Evolutionary conservation across 2,329 filamentous ascomycete species (phyloP), one percentile per base, ranked within the genome.

Genomic region (Talaromyces rugulosus): DNA sequence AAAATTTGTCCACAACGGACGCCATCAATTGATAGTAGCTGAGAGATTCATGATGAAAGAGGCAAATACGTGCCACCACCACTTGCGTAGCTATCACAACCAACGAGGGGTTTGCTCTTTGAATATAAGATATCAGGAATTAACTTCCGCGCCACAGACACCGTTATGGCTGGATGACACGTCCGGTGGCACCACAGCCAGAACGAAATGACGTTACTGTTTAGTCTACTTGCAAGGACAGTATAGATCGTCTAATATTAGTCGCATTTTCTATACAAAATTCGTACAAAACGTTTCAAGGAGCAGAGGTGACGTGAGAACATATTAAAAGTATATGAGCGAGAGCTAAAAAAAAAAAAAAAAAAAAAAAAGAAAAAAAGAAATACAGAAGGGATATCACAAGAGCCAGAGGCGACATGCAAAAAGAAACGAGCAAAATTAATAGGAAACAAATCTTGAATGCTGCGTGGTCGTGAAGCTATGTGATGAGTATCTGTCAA

Each of bases 361-460:
- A 44, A 33, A 36, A 2, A 53, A 68, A 68, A 63, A 63, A 63
- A 62, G 63, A 65, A 63, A 65, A 27, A 44, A 33, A 36, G 23
- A 53, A 68, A 68, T 76, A 76, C 74, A 72, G 67, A 75, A 71
- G 75, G 75, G 76, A 78, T 78, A 78, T 78, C 75, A 78, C 74
- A 72, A 72, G 66, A 68, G 64, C 65, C 56, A 64, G 66, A 65
- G 64, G 56, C 66, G 65, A 69, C 63, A 64, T 66, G 68, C 62
- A 67, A 63, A 64, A 60, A 64, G 63, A 65, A 67, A 62, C 44
- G 28, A 50, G 18, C 47, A 56, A 60, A 65, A 57, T 56, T 64
- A 63, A 63, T 58, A 47, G 67, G 68, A 70, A 70, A 66, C 69
- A 69, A 70, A 73, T 59, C 27, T 59, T 18, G 53, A 55, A 56